These are phyloP conservation scores for Aureobasidium subglaciale DNA, from an alignment of 2,329 filamentous ascomycete genomes.

Conservation along the genomic window DNA sequence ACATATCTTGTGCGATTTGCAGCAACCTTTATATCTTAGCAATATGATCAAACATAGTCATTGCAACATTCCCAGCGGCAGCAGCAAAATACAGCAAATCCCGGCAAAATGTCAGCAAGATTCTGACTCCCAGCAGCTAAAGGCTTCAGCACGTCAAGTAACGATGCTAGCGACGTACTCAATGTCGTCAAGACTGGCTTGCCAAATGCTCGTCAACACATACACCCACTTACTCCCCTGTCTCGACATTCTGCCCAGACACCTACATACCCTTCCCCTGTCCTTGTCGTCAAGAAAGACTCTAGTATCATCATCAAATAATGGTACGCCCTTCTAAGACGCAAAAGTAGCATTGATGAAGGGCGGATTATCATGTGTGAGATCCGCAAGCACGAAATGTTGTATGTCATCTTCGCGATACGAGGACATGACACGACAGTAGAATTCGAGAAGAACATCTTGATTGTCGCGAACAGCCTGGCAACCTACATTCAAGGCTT, in stretches of 20 bases:
- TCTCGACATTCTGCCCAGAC: constrained; percentile 43
- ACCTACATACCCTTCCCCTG: constrained; percentile 37
- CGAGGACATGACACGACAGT: constrained; percentile 53
- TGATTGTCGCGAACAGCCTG: constrained; percentile 43
- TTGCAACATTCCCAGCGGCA: not conserved
- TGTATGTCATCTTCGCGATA: constrained; percentile 51
- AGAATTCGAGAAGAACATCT: constrained; percentile 53
- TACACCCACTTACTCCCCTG: constrained; percentile 37
- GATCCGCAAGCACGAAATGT: constrained; percentile 56
- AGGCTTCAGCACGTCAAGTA: not conserved
- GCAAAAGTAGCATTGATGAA: constrained; percentile 43
- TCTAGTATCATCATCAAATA: constrained; percentile 40
- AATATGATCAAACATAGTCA: too few species aligned
- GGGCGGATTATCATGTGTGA: constrained; percentile 53
- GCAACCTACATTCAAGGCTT: constrained; percentile 48
- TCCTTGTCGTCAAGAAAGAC: constrained; percentile 32
- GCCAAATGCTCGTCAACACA: constrained; percentile 45
- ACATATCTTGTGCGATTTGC: too few species aligned
- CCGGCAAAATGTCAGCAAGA: not conserved
- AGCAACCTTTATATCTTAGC: too few species aligned
- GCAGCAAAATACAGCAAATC: not conserved
- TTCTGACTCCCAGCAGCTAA: not conserved
- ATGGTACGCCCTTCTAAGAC: constrained; percentile 38
- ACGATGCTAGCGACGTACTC: constrained; percentile 42
- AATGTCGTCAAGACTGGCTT: constrained; percentile 49